These are phyloP conservation scores for Mycosphaerella arachidis DNA, from an alignment of 2,329 filamentous ascomycete species.

Conservation along the genomic window DNA sequence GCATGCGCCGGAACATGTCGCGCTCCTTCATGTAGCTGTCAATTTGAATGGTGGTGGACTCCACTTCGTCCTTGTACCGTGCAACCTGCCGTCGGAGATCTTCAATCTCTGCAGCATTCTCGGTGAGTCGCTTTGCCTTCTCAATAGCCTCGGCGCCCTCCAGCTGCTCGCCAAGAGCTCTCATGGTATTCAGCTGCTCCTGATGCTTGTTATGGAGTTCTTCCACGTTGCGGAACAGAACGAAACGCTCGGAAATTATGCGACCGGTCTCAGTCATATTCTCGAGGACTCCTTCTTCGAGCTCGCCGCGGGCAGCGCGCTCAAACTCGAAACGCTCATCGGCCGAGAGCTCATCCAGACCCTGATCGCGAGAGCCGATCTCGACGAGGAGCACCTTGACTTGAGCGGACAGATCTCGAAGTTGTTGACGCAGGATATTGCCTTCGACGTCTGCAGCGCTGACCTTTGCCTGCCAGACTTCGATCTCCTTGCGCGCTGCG, in stretches of 20 bases:
- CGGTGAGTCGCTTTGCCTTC: slow-evolving; percentile 51
- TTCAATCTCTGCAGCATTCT: slow-evolving; percentile 62
- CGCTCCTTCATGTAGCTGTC: slow-evolving; percentile 94
- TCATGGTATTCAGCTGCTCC: slow-evolving; percentile 74
- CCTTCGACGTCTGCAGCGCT: slow-evolving; percentile 60
- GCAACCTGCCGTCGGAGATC: slow-evolving; percentile 67
- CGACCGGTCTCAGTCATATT: slow-evolving; percentile 80
- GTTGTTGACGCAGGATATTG: slow-evolving; percentile 75
- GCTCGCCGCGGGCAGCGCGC: slow-evolving; percentile 69
- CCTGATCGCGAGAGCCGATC: slow-evolving; percentile 75
- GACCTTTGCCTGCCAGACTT: slow-evolving; percentile 73
- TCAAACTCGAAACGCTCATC: slow-evolving; percentile 73
- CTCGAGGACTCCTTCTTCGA: slow-evolving; percentile 64
- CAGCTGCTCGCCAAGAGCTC: slow-evolving; percentile 81
- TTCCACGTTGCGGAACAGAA: slow-evolving; percentile 78
- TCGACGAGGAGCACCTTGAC: slow-evolving; percentile 88
- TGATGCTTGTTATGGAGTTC: slow-evolving; percentile 86
- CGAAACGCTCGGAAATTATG: slow-evolving; percentile 85
- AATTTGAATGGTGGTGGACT: slow-evolving; percentile 73
- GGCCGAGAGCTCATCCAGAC: slow-evolving; percentile 63
- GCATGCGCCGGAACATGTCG: slow-evolving; percentile 94
- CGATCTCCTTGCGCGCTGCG: slow-evolving; percentile 67
- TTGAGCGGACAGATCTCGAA: slow-evolving; percentile 84
- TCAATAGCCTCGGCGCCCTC: slow-evolving; percentile 80
- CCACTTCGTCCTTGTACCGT: slow-evolving; percentile 78